phyloP scores from a whole-genome alignment of 192 early-diverging fungal species.

The Coemansia sp. region DNA sequence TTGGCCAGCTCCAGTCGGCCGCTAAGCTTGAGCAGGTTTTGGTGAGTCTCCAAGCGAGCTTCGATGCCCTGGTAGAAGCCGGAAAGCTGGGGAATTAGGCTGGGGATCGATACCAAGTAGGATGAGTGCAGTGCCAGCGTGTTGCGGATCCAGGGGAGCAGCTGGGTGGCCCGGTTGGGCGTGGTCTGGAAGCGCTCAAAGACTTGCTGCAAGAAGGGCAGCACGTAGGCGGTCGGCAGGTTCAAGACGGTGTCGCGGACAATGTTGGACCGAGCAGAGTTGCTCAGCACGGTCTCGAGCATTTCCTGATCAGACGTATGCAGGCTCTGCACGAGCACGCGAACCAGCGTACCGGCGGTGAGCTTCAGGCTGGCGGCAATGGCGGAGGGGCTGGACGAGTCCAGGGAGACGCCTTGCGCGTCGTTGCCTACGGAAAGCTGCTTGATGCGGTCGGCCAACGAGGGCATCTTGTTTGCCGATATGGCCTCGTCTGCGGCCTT shows the following conservation, averaged over 20 bases:
- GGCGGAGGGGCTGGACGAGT: background rate
- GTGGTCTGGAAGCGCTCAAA: conserved; percentile 36
- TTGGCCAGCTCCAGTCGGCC: conserved; percentile 46
- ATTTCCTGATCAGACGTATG: conserved; percentile 35
- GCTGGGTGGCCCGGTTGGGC: conserved; percentile 24
- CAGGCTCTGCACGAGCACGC: conserved; percentile 48
- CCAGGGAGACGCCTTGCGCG: background rate
- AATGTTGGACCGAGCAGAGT: conserved; percentile 25
- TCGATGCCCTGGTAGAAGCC: conserved; percentile 47
- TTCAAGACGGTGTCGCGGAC: conserved; percentile 43
- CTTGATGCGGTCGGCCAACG: conserved; percentile 42
- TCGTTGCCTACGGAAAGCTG: conserved; percentile 27
- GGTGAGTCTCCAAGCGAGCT: conserved; percentile 29
- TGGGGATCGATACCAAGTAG: conserved; percentile 35
- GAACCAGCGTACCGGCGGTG: conserved; percentile 38
- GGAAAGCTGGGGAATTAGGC: conserved; percentile 37
- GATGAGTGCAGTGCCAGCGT: conserved; percentile 38
- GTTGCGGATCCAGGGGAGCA: conserved; percentile 42
- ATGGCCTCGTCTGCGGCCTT: conserved; percentile 8
- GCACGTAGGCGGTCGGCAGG: conserved; percentile 36
- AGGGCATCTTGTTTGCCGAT: conserved; percentile 6
- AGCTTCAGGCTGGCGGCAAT: conserved; percentile 3
- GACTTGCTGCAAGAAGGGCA: conserved; percentile 48
- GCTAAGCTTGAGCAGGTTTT: conserved; percentile 26
- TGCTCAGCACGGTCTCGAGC: conserved; percentile 39